A percentile compares a stretch with the other conserved stretches of the same genome.
phyloP scores from a whole-genome alignment of 73 alveolate species.

The Strombidium stylifer region DNA sequence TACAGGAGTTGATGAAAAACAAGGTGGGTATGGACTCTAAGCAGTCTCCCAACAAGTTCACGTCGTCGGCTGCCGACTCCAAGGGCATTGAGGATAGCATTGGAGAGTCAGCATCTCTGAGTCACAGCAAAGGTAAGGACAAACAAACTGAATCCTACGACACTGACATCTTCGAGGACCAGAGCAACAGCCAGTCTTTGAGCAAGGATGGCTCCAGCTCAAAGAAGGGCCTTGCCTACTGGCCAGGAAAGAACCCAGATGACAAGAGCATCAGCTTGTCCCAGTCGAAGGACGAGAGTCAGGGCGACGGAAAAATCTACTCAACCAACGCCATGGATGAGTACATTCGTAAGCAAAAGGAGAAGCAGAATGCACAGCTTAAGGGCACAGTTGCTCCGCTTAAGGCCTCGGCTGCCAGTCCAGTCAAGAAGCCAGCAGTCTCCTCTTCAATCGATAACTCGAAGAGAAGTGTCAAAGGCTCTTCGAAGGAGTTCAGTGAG shows the following conservation, averaged over 20 bases:
- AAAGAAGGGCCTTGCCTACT: constrained; percentile 9
- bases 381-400: too few species aligned
- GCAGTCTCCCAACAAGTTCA: not conserved
- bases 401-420: too few species aligned
- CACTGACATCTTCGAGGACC: constrained; percentile 31
- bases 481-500: constrained; percentile 10
- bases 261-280: constrained; percentile 3
- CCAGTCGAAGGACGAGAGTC: not conserved
- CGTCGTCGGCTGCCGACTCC: too few species aligned
- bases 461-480: not conserved
- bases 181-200: too few species aligned
- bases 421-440: too few species aligned
- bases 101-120: not conserved
- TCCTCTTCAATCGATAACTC: too few species aligned
- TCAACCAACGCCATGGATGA: constrained; percentile 43
- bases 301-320: not conserved
- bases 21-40: constrained; percentile 1
- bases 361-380: too few species aligned
- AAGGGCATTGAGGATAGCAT: not conserved
- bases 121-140: not conserved
- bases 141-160: constrained; percentile 24
- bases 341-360: constrained; percentile 24
- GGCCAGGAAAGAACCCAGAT: constrained; percentile 21
- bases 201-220: constrained; percentile 39
- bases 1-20: not conserved